Evolutionary conservation across 2,329 filamentous ascomycete species (phyloP).

Genomic region (Colletotrichum higginsianum): DNA sequence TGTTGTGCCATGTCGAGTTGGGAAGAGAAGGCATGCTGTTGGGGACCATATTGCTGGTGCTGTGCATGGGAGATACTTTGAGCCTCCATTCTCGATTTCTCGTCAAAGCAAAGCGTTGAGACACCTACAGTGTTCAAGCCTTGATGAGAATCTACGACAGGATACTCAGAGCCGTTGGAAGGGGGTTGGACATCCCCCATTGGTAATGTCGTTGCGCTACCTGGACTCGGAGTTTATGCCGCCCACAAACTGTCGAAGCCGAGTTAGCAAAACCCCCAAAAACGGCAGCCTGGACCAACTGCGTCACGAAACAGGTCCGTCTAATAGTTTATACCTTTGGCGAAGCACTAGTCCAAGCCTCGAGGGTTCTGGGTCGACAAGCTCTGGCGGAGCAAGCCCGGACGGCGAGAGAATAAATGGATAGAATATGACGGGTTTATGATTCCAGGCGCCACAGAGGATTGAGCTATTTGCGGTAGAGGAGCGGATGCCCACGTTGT

Average conservation of each 20-base stretch:
- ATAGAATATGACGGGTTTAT: slow-evolving; percentile 35
- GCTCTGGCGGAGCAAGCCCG: slow-evolving; percentile 25
- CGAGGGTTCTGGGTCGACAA: slow-evolving; percentile 13
- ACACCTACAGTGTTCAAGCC: slow-evolving; percentile 29
- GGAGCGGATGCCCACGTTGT: slow-evolving; percentile 35
- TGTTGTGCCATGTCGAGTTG: slow-evolving; percentile 59
- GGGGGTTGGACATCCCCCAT: slow-evolving; percentile 54
- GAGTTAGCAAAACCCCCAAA: slow-evolving; percentile 28
- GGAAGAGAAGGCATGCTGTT: slow-evolving; percentile 57
- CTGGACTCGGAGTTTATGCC: slow-evolving; percentile 31
- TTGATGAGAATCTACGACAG: slow-evolving; percentile 42
- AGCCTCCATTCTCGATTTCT: slow-evolving; percentile 32
- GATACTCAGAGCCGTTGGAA: slow-evolving; percentile 42
- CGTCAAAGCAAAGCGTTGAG: slow-evolving; percentile 23
- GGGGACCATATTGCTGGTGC: slow-evolving; percentile 48
- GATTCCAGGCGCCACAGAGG: slow-evolving; percentile 37
- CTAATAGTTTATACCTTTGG: slow-evolving; percentile 39
- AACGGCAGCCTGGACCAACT: slow-evolving; percentile 17
- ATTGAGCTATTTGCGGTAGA: slow-evolving; percentile 43
- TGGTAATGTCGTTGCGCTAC: slow-evolving; percentile 39
- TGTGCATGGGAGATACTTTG: slow-evolving; percentile 44
- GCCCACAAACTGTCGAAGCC: slow-evolving; percentile 31
- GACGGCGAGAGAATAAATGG: slow-evolving; percentile 15
- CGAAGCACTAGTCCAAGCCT: slow-evolving; percentile 35
- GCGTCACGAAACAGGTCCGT: slow-evolving; percentile 22